Percentiles rank a stretch among this genome's conserved stretches.
These are phyloP conservation scores for Rhodofomes roseus DNA, from an alignment of 1,284 basidiomycete species.

Conservation along the genomic window DNA sequence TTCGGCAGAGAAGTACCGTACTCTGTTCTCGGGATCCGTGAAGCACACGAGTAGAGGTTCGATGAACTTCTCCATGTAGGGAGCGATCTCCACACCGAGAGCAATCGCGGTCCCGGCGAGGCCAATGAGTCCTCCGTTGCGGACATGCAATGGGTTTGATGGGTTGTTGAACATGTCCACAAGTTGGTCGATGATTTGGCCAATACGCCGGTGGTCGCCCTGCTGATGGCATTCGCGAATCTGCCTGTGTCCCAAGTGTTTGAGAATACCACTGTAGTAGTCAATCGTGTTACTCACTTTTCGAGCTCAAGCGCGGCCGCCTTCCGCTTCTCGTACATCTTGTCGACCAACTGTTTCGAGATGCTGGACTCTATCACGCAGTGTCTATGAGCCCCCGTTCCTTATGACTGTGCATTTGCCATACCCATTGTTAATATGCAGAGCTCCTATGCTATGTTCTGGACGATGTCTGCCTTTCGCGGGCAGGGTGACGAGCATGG, in stretches of 20 bases:
- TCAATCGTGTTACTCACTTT: conserved; percentile 50
- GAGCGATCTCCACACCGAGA: conserved; percentile 87
- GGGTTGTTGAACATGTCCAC: conserved; percentile 87
- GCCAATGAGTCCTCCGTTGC: conserved; percentile 96
- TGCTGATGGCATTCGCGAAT: conserved; percentile 84
- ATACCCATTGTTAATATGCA: not conserved
- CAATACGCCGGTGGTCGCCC: conserved; percentile 80
- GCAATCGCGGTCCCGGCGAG: conserved; percentile 96
- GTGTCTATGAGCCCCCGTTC: not conserved
- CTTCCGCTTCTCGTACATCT: conserved; percentile 95
- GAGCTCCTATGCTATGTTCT: not conserved
- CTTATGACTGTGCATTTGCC: not conserved
- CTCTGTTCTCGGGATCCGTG: conserved; percentile 90
- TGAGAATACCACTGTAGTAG: not conserved
- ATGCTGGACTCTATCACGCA: conserved; percentile 51
- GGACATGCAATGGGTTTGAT: conserved; percentile 80
- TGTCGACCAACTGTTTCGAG: conserved; percentile 76
- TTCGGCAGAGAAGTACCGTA: conserved; percentile 96
- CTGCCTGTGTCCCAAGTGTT: conserved; percentile 41
- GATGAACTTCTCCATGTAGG: conserved; percentile 92
- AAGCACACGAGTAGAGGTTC: conserved; percentile 92
- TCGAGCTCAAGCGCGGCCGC: conserved; percentile 94
- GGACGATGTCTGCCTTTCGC: not conserved
- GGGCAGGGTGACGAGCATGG: not conserved
- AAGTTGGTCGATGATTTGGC: conserved; percentile 90